Conservation (phyloP, 1,139 yeast species). For the Arxiozyma heterogenica region DNA sequence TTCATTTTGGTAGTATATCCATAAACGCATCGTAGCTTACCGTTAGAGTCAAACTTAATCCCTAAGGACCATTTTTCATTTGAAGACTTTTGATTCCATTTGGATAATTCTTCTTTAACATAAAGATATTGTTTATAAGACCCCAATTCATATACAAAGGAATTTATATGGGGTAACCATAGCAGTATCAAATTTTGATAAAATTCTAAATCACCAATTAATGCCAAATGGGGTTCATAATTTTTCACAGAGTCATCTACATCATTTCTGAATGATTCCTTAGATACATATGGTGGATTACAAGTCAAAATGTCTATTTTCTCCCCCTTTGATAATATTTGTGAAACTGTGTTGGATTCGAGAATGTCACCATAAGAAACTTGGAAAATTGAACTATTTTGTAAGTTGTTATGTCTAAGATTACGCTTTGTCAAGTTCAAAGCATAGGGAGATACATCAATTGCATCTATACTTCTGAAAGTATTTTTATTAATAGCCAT, state of each 20-base stretch:
- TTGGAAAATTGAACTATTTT: neutral
- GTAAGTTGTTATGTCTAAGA: neutral
- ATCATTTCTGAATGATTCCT: constrained; percentile 33
- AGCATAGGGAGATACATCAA: constrained; percentile 57
- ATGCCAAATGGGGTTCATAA: constrained; percentile 71
- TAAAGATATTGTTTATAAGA: constrained; percentile 27
- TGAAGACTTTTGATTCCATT: neutral
- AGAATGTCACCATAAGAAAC: neutral
- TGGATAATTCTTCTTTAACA: constrained; percentile 11
- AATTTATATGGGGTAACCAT: constrained; percentile 20
- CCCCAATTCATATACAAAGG: constrained; percentile 41
- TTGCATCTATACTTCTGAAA: constrained; percentile 34
- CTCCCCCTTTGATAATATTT: neutral
- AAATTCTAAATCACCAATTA: constrained; percentile 68
- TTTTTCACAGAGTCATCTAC: constrained; percentile 52
- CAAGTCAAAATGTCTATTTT: constrained; percentile 51
- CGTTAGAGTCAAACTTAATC: constrained; percentile 29
- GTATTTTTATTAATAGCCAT: constrained; percentile 23
- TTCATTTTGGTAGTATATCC: constrained; percentile 14
- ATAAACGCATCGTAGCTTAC: constrained; percentile 31
- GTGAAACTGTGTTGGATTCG: neutral
- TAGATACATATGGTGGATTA: constrained; percentile 85
- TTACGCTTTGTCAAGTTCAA: constrained; percentile 35
- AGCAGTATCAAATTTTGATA: constrained; percentile 47
- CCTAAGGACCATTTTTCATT: constrained; percentile 24